Conservation (phyloP, 192 early-diverging fungal species). For the Piromyces sp. region DNA sequence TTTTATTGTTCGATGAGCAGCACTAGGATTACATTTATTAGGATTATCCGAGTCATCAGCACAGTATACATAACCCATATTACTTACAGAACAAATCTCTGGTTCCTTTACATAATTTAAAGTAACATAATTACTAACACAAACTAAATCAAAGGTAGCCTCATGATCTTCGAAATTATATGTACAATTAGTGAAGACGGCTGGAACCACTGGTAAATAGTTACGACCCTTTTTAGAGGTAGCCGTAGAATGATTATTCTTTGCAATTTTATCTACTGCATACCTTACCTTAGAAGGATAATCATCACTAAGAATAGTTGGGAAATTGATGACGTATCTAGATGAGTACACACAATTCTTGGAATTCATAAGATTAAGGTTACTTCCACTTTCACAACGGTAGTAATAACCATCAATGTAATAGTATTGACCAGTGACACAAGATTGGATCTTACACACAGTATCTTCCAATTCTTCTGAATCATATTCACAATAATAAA, state of each 20-base stretch:
- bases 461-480: neutral
- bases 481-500: neutral
- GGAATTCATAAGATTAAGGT: neutral
- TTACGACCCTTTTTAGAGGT: neutral
- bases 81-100: neutral
- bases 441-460: neutral
- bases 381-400: neutral
- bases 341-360: neutral
- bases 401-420: neutral
- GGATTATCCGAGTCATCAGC: neutral
- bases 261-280: neutral
- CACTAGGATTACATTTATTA: neutral
- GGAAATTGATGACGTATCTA: neutral
- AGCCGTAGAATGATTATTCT: neutral
- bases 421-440: neutral
- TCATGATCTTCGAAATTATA: neutral
- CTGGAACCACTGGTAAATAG: neutral
- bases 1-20: neutral
- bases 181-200: neutral
- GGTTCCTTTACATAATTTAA: neutral
- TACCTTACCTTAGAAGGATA: neutral
- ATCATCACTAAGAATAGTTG: neutral
- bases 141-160: neutral
- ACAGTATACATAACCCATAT: neutral
- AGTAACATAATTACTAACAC: neutral